Base-by-base conservation (phyloP, 2,329 filamentous ascomycete species). In the Simplicillium sp. region DNA sequence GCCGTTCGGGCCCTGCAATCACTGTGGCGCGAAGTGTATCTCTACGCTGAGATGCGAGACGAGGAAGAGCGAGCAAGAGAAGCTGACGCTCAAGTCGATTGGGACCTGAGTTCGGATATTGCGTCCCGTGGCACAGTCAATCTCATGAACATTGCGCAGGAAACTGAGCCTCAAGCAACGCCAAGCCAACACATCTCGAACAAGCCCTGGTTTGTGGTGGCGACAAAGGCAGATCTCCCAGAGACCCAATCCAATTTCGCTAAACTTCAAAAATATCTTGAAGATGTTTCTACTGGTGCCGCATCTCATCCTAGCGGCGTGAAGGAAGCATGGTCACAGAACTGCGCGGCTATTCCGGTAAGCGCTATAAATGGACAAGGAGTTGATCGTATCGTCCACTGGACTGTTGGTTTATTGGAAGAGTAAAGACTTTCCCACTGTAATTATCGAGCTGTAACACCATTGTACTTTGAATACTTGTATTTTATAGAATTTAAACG, bases 161-260 rank as follows among this genome's bases (percentile, higher is more conserved):
- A 8, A 39, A 41, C 3, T 43, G 46, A 6, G 38, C 44, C 12
- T 25, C 42, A 5, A 44, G 50, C 43, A 14, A 41, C 43, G 3
- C 57, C 60, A 3, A 69, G 61, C n/a, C 57, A 85, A n/a, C 78
- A 83, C 33, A 94, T 97, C 49, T 84, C 85, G n/a, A 77, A 77
- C 29, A 98, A 98, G 65, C 89, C 92, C 1, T 98, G 92, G 92
- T 92, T 94, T 54, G 89, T 96, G 5, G 80, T 96, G 34, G 90
- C 87, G 1, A 96, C 89, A 15, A 97, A 97, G 63, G 89, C 87
- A 1, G 90, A 97, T 58, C 59, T 94, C 41, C 77, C 81, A 3
- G 75, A 74, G 3, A 94, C 92, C 2, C 76, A 88, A 58, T 74
- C 79, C 17, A 94, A 92, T 56, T 98, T 87, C 58, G 62, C 60